Evolutionary conservation across 208 protist species (phyloP), one percentile per base, ranked within the genome.

Genomic region (Leishmania martiniquensis): DNA sequence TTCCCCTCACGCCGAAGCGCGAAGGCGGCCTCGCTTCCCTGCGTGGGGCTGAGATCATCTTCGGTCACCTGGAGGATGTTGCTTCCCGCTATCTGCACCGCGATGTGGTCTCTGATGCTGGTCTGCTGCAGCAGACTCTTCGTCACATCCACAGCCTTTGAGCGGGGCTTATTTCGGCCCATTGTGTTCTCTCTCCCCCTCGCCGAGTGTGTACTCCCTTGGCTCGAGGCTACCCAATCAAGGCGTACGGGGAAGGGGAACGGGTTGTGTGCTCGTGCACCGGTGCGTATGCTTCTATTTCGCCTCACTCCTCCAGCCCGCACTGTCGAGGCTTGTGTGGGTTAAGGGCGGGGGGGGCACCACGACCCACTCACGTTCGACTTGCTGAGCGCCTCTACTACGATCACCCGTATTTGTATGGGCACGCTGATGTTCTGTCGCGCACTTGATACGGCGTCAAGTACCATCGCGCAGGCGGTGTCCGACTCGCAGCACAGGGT

Each of bases 91-190:
- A 94, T 66, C 75, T 90, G 89, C n/a, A 95, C 93, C 0, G 84
- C 75, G 42, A 96, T 91, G 69, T 85, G 87, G 74, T 90, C 85
- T 13, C 87, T 81, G 47, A 89, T 76, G 37, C 89, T 90, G 6
- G 84, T 83, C 1, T 84, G 76, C 52, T 91, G 88, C 37, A 96
- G 89, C 4, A 94, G 82, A 34, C 83, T 77, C 77, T 93, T 95
- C 13, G 93, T 96, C 10, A 96, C 88, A 79, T 96, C 90, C 49
- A 96, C 87, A n/a, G 83, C 88, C 70, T 91, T 91, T 5, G 85
- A 77, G 10, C 93, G 81, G 22, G 73, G 81, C n/a, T 84, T 84
- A 15, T 83, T 82, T 12, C 81, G 69, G 10, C 73, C 82, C 80
- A 87, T 88, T 0, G 25, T 68, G 6, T 10, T 13, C 12, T 22